A percentile compares a stretch with the other conserved stretches of the same genome.
These are phyloP conservation scores for Piloderma croceum DNA, from an alignment of 768 basidiomycete species.

Conservation along the genomic window DNA sequence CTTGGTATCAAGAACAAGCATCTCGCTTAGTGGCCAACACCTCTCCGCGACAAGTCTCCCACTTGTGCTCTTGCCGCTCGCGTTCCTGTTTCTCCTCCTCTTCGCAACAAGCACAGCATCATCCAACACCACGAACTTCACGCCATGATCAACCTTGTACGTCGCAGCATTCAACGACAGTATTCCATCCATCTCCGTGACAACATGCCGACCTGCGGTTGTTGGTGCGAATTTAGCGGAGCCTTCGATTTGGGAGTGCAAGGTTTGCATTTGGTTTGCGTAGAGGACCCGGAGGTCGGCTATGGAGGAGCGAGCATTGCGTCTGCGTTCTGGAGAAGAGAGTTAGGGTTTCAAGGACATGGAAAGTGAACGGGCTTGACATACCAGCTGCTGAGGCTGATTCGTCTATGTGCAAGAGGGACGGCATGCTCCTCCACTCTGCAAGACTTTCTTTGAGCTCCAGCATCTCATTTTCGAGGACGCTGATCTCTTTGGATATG, in stretches of 20 bases:
- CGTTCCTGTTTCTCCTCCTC: constrained; percentile 58
- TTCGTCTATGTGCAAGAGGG: constrained; percentile 85
- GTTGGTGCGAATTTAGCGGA: constrained; percentile 93
- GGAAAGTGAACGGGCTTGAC: constrained; percentile 37
- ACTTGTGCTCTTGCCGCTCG: constrained; percentile 46
- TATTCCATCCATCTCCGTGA: constrained; percentile 79
- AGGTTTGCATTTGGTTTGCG: constrained; percentile 86
- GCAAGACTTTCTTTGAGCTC: constrained; percentile 91
- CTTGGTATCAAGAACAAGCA: constrained; percentile 93
- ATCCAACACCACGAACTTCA: constrained; percentile 86
- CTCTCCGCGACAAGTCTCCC: constrained; percentile 87
- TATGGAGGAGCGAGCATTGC: constrained; percentile 82
- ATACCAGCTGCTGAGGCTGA: constrained; percentile 59
- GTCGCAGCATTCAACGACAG: constrained; percentile 88
- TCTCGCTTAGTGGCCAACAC: constrained; percentile 91
- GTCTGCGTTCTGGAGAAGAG: constrained; percentile 40
- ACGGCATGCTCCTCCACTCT: constrained; percentile 96
- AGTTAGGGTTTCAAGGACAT: too few relatives aligned
- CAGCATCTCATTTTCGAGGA: constrained; percentile 95
- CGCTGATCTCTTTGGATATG: constrained; percentile 94
- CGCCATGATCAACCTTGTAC: constrained; percentile 84
- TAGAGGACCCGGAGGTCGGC: constrained; percentile 93
- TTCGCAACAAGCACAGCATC: constrained; percentile 87
- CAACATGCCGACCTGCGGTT: constrained; percentile 85
- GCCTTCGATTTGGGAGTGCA: constrained; percentile 89